Evolutionary conservation across 1,284 basidiomycete genomes (phyloP).

Genomic region (Irpex lacteus): DNA sequence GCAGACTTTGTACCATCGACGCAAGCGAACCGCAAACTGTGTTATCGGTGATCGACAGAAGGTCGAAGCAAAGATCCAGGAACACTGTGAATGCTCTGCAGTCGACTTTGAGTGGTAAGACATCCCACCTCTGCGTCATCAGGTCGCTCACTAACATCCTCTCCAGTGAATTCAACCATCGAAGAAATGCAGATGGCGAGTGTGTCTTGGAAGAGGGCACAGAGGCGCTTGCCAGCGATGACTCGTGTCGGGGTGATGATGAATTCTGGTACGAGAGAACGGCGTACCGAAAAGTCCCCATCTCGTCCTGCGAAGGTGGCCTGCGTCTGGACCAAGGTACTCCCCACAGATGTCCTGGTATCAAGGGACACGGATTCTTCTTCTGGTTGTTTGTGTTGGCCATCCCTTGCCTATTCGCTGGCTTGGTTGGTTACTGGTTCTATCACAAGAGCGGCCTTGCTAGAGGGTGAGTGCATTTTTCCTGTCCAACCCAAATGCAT

Average conservation of each 20-base stretch:
- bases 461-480: constrained; percentile 57
- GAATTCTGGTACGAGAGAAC: constrained; percentile 91
- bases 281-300: constrained; percentile 84
- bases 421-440: constrained; percentile 77
- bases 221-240: constrained; percentile 53
- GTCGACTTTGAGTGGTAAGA: constrained; percentile 91
- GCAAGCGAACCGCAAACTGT: constrained; percentile 78
- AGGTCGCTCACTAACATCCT: background rate
- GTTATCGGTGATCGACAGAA: constrained; percentile 72
- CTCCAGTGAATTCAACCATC: constrained; percentile 85
- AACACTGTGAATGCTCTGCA: constrained; percentile 70
- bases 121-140: background rate
- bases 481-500: constrained; percentile 9
- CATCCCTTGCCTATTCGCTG: constrained; percentile 74
- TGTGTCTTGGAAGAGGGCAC: constrained; percentile 78
- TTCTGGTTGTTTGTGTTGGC: constrained; percentile 84
- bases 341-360: constrained; percentile 76
- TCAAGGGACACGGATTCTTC: constrained; percentile 63
- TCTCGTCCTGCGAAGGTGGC: constrained; percentile 82
- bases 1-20: constrained; percentile 85
- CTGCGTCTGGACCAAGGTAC: constrained; percentile 68
- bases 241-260: constrained; percentile 60
- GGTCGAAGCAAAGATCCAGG: constrained; percentile 50
- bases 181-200: constrained; percentile 61
- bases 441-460: constrained; percentile 65